These are phyloP conservation scores for Dendrostoma leiphaemia DNA, from an alignment of 2,329 filamentous ascomycete species.

Conservation along the genomic window DNA sequence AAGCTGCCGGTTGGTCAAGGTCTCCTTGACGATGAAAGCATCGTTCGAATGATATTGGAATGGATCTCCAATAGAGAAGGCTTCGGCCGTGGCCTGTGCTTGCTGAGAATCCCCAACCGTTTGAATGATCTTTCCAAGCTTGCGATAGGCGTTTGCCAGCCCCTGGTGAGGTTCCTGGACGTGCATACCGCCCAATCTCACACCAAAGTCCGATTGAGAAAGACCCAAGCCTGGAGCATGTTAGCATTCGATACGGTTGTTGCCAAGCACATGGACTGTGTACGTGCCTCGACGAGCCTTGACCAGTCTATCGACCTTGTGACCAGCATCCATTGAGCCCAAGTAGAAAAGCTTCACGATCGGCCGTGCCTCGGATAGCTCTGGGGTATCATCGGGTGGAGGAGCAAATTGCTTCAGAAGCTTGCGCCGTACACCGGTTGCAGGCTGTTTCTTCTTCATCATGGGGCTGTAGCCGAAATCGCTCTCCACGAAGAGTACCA, in stretches of 20 bases:
- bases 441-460: slow-evolving; percentile 92
- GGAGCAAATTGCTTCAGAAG: slow-evolving; percentile 98
- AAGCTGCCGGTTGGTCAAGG: slow-evolving; percentile 95
- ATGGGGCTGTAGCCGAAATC: slow-evolving; percentile 98
- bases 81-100: slow-evolving; percentile 93
- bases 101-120: slow-evolving; percentile 93
- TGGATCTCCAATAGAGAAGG: slow-evolving; percentile 89
- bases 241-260: slow-evolving; percentile 28
- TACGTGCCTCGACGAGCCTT: slow-evolving; percentile 81
- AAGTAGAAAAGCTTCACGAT: slow-evolving; percentile 95
- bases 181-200: slow-evolving; percentile 82
- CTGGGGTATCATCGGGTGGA: slow-evolving; percentile 93
- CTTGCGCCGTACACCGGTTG: slow-evolving; percentile 91
- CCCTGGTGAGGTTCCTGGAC: slow-evolving; percentile 89
- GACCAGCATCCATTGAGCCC: slow-evolving; percentile 92
- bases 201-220: slow-evolving; percentile 88
- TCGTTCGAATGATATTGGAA: slow-evolving; percentile 94
- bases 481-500: slow-evolving; percentile 97
- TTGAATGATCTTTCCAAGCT: slow-evolving; percentile 91
- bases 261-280: background rate
- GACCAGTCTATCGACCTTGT: slow-evolving; percentile 93
- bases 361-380: slow-evolving; percentile 85
- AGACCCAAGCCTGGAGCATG: slow-evolving; percentile 72
- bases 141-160: slow-evolving; percentile 85
- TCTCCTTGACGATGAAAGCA: slow-evolving; percentile 97